Evolutionary conservation across 148 eudicot genomes (phyloP), one percentile per base, ranked within the genome.

Genomic region (Persicaria maculosa): DNA sequence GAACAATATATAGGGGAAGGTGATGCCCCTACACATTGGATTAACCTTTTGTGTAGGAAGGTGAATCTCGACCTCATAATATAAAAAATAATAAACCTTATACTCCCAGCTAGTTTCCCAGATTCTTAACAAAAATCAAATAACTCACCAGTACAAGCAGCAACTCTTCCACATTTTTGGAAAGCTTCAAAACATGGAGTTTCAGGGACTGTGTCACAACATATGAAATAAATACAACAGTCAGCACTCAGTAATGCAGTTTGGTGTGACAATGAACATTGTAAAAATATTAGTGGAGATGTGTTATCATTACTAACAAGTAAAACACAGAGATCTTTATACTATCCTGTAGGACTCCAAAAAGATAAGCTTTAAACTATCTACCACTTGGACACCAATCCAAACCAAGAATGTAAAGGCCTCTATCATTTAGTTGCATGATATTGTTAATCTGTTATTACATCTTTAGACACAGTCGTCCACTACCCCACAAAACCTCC

Each of bases 151-250:
- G 69, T 80, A 83, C 84, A 48, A 77, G 82, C 85, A 84, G 82
- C 84, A 95, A 80, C 7, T 74, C 79, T 31, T 92, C 96, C 64
- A 90, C 83, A 75, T 89, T 82, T 80, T 70, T 78, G 61, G 80
- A 50, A 77, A 92, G 97, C 94, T 92, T 86, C 84, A 95, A 79
- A 74, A 95, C 97, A 78, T 86, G 87, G 78, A 95, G 89, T 80
- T 95, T 89, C 83, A 95, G 84, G 77, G 99, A 95, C 99, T 95
- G 97, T 88, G 74, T 79, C 79, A 71, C 45, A 65, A 36, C 43
- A 57, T 57, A 65, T 40, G 46, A 65, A 65, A 65, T 7, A 15
- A 12, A 36, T 14, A 14, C 6, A 64, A 64, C 36, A 31, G 45
- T 65, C 70, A 65, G 70, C 40, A 31, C 7, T 65, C 46, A 65